phyloP scores from a whole-genome alignment of 2,329 filamentous ascomycete species.

The Penicillium frequentans region DNA sequence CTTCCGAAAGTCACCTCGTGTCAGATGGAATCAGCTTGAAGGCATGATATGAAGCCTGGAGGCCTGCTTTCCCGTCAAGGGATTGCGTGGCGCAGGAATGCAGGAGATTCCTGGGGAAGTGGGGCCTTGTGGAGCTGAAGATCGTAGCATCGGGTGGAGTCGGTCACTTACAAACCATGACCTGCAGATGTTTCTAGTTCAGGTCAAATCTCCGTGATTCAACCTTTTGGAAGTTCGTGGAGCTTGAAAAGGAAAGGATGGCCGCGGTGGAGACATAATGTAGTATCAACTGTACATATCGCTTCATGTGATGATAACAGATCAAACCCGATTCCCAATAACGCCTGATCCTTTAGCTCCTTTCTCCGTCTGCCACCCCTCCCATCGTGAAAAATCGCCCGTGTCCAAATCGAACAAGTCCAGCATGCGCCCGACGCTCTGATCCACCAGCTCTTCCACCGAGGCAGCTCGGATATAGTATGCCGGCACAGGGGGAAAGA shows the following conservation, averaged over 20 bases:
- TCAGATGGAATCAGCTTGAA: too few species aligned
- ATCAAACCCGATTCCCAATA: neutral
- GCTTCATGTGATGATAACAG: neutral
- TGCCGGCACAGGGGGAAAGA: slow-evolving; percentile 48
- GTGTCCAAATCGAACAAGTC: slow-evolving; percentile 48
- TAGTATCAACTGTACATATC: neutral
- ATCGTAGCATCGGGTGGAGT: neutral
- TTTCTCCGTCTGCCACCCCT: slow-evolving; percentile 22
- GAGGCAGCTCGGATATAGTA: slow-evolving; percentile 45
- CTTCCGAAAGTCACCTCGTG: neutral
- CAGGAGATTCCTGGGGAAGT: neutral
- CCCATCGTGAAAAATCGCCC: slow-evolving; percentile 36
- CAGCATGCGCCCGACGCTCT: slow-evolving; percentile 50
- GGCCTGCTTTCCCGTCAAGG: neutral
- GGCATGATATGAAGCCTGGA: too few species aligned
- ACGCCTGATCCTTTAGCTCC: neutral
- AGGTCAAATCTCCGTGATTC: neutral
- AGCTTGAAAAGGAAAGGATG: neutral
- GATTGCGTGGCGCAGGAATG: neutral
- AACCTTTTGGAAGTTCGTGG: neutral
- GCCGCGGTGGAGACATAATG: neutral
- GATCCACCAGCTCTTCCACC: slow-evolving; percentile 46
- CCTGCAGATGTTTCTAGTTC: neutral
- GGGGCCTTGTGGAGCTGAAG: neutral
- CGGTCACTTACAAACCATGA: neutral